Base-by-base conservation (phyloP, 2,329 filamentous ascomycete genomes). In the Fusarium sacchari region DNA sequence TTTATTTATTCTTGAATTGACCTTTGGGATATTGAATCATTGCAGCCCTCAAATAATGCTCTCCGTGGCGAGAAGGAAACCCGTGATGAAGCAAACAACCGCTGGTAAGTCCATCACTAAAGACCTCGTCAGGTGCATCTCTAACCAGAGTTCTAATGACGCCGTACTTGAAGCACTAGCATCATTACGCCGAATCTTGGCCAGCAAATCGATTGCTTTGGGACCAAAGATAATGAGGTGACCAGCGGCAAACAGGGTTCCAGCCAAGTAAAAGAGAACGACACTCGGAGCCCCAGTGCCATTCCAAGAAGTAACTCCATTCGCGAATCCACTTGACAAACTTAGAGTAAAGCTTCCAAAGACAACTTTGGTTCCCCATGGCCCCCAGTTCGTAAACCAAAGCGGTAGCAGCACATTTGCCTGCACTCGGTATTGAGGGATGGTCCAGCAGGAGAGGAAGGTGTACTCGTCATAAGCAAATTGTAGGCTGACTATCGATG, bases 1-100 rank as follows among this genome's bases (percentile, higher is more conserved):
- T 15, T 11, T 11, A 1, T 28, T 1, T 1, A 46, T 6, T 18
- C 0, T 46, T 3, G 15, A 6, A 28, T n/a, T 17, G 3, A 12
- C 4, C 0, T 30, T 3, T 13, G 9, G n/a, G 9, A 17, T 0
- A 12, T 7, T 7, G 13, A 32, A 32, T 14, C 14, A 32, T 10
- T 20, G 7, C 9, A 2, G 7, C 14, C 10, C 3, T 24, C 14
- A 32, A 10, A 18, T 0, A 24, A 34, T 17, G 6, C 12, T 20
- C 47, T 50, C 47, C 4, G 1, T 24, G 8, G 22, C 17, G 2
- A 50, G 15, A 20, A 50, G 47, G 0, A 50, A 24, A 7, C 8
- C 47, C 3, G 17, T 6, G 47, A 50, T 34, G 12, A 34, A 50
- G 22, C 22, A 50, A 3, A 8, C 22, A 4, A 18, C 17, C 3